phyloP scores from a whole-genome alignment of 345 rosid genomes.

The Brassica cretica region DNA sequence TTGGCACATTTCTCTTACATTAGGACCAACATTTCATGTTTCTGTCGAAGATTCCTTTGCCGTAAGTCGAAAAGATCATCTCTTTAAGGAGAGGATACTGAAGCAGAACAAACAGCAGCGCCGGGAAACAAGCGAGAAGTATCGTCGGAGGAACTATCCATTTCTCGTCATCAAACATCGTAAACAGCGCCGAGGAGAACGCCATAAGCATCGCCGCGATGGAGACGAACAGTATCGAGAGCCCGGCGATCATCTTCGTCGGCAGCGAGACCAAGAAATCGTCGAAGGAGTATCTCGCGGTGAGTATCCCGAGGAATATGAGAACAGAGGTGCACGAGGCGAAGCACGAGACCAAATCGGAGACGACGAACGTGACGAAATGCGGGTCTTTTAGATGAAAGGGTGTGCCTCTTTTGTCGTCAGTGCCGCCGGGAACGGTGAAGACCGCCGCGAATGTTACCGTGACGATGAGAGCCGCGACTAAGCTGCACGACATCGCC shows the following conservation, averaged over 20 bases:
- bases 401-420: slow-evolving; percentile 23
- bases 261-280: slow-evolving; percentile 41
- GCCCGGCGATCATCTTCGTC: slow-evolving; percentile 39
- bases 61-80: slow-evolving; percentile 34
- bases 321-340: slow-evolving; percentile 36
- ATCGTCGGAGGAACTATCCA: slow-evolving; percentile 37
- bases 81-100: slow-evolving; percentile 42
- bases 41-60: slow-evolving; percentile 40
- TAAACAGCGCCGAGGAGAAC: slow-evolving; percentile 37
- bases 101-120: slow-evolving; percentile 33
- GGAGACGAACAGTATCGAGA: slow-evolving; percentile 37
- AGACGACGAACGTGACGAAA: slow-evolving; percentile 34
- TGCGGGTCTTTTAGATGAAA: neutral
- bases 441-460: slow-evolving; percentile 44
- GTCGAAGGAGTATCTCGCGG: slow-evolving; percentile 39
- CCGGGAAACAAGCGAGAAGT: slow-evolving; percentile 37
- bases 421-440: slow-evolving; percentile 40
- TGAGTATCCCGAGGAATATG: slow-evolving; percentile 38
- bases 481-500: slow-evolving; percentile 37
- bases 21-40: slow-evolving; percentile 36
- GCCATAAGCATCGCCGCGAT: slow-evolving; percentile 42
- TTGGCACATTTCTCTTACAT: too few relatives aligned
- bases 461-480: slow-evolving; percentile 40
- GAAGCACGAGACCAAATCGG: slow-evolving; percentile 41
- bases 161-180: slow-evolving; percentile 1